Conservation (phyloP, 192 early-diverging fungal genomes). For the Coemansia sp. region DNA sequence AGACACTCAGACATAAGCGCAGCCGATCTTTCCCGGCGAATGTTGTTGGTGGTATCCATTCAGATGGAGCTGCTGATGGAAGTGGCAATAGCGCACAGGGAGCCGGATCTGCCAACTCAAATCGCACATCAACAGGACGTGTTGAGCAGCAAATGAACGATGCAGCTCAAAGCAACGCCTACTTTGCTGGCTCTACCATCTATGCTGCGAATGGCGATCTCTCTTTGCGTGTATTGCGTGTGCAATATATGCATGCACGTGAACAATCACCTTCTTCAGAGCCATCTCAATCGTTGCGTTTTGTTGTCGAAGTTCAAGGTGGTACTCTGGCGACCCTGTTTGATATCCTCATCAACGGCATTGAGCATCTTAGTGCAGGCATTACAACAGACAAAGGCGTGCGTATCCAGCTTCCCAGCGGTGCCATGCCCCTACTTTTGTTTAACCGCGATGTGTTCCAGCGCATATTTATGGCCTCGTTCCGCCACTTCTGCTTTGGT, state of each 20-base stretch:
- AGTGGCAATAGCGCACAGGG: neutral
- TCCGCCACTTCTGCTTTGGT: slow-evolving; percentile 62
- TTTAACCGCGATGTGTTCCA: slow-evolving; percentile 57
- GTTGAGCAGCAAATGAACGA: slow-evolving; percentile 40
- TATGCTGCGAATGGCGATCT: slow-evolving; percentile 52
- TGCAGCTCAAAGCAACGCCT: slow-evolving; percentile 32
- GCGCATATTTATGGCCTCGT: slow-evolving; percentile 64
- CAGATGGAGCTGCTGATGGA: slow-evolving; percentile 4
- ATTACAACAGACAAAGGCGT: slow-evolving; percentile 55
- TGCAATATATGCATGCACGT: slow-evolving; percentile 31
- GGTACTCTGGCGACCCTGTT: slow-evolving; percentile 61
- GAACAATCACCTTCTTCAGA: slow-evolving; percentile 6
- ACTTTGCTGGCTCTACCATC: slow-evolving; percentile 38
- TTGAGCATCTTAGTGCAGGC: slow-evolving; percentile 43
- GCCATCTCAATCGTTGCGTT: slow-evolving; percentile 15
- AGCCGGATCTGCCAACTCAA: neutral
- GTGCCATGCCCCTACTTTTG: slow-evolving; percentile 29
- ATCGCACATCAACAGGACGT: slow-evolving; percentile 5
- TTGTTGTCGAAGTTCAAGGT: slow-evolving; percentile 63
- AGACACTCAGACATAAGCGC: slow-evolving; percentile 42
- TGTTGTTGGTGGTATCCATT: slow-evolving; percentile 5
- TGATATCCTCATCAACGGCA: slow-evolving; percentile 62
- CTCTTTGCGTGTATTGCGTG: slow-evolving; percentile 44
- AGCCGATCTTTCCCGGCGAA: slow-evolving; percentile 50
- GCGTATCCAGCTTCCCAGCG: slow-evolving; percentile 29